Conservation (phyloP, 345 rosid genomes). For the Dipteronia dyeriana region DNA sequence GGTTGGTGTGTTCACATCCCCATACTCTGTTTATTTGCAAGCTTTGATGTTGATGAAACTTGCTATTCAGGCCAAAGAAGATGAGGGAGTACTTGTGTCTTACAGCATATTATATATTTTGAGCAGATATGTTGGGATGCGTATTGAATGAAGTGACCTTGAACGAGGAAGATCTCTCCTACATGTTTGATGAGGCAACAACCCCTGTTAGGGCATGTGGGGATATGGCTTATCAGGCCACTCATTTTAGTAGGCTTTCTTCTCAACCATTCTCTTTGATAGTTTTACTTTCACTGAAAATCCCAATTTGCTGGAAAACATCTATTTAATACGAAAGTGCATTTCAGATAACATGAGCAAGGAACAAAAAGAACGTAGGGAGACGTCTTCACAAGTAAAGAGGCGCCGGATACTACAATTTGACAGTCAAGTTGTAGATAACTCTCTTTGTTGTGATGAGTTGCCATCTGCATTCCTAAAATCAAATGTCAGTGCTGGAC, state of each 20-base stretch:
- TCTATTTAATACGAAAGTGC: conserved; percentile 25
- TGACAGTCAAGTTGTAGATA: conserved; percentile 51
- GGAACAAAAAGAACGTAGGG: conserved; percentile 52
- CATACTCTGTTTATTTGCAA: conserved; percentile 1
- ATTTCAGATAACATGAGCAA: conserved; percentile 50
- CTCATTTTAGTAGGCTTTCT: conserved; percentile 39
- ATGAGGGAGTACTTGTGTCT: conserved; percentile 4
- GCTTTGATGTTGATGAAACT: background rate
- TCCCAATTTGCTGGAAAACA: background rate
- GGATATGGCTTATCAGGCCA: conserved; percentile 59
- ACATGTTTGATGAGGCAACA: conserved; percentile 77
- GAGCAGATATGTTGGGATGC: conserved; percentile 32
- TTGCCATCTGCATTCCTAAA: conserved; percentile 62
- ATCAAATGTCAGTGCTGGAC: conserved; percentile 54
- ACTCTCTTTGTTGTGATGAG: conserved; percentile 60
- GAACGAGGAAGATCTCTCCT: conserved; percentile 80
- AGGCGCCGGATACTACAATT: conserved; percentile 93
- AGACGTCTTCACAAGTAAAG: conserved; percentile 59
- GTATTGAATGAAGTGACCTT: conserved; percentile 57
- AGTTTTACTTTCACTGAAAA: background rate
- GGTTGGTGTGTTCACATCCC: conserved; percentile 4
- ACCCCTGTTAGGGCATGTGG: conserved; percentile 90
- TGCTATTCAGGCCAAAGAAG: background rate
- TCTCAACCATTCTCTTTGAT: background rate
- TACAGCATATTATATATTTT: conserved; percentile 7